Evolutionary conservation across 352 stramenopile genomes (phyloP).

Genomic region (Peronospora farinosa): DNA sequence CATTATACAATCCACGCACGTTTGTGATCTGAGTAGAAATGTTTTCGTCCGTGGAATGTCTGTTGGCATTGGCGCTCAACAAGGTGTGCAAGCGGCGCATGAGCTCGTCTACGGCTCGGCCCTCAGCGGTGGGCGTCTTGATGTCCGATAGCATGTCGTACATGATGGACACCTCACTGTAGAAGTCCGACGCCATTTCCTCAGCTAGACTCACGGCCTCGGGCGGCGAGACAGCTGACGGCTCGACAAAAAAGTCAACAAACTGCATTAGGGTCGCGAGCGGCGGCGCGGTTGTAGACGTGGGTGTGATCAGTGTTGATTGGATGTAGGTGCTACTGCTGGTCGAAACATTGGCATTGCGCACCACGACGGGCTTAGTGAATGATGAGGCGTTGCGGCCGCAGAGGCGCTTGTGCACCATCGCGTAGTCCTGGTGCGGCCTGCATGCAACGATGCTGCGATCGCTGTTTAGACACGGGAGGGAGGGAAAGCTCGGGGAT

Average conservation of each 20-base stretch:
- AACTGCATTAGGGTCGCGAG: conserved; percentile 23
- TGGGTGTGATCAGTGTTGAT: conserved; percentile 16
- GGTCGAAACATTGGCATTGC: conserved; percentile 4
- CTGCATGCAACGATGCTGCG: conserved; percentile 21
- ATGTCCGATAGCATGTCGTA: conserved; percentile 69
- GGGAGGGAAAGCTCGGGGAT: conserved; percentile 21
- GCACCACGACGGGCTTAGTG: conserved; percentile 7
- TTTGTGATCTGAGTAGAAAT: conserved; percentile 24
- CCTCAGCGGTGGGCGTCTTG: conserved; percentile 38
- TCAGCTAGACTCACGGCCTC: conserved; percentile 42
- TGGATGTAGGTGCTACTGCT: conserved; percentile 2
- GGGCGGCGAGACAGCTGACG: conserved; percentile 31
- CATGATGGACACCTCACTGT: conserved; percentile 53
- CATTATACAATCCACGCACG: conserved; percentile 51
- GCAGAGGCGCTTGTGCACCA: conserved; percentile 44
- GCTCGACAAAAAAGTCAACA: conserved; percentile 38
- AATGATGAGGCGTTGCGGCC: conserved; percentile 17
- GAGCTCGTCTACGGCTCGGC: conserved; percentile 48
- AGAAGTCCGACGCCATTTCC: conserved; percentile 61
- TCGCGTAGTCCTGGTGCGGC: conserved; percentile 24
- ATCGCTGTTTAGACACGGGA: conserved; percentile 25
- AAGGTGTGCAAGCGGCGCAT: conserved; percentile 38
- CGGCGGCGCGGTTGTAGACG: conserved; percentile 10
- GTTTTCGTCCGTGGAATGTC: not conserved
- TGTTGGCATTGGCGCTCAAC: conserved; percentile 14